phyloP scores from a whole-genome alignment of 2,329 filamentous ascomycete species.

The Talaromyces sp. region DNA sequence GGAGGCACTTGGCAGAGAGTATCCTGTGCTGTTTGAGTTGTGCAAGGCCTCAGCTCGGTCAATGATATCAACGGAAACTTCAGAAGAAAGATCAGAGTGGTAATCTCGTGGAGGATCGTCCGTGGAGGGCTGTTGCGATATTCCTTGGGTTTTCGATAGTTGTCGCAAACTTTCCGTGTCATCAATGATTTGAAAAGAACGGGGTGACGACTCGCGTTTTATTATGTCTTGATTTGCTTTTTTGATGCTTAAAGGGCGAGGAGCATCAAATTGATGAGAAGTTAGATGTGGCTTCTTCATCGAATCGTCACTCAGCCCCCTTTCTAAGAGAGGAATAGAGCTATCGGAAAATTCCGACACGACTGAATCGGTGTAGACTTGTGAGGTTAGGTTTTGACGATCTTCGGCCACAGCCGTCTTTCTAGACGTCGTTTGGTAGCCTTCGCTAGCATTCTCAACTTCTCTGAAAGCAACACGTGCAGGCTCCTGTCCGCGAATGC shows the following conservation, averaged over 20 bases:
- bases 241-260: conserved; percentile 22
- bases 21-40: conserved; percentile 24
- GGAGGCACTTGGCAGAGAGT: conserved; percentile 30
- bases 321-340: conserved; percentile 70
- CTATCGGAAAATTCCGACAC: conserved; percentile 69
- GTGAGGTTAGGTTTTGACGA: conserved; percentile 23
- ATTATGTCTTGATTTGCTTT: conserved; percentile 22
- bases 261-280: conserved; percentile 14
- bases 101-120: conserved; percentile 33
- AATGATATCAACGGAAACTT: conserved; percentile 48
- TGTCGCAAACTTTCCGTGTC: conserved; percentile 48
- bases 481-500: background rate
- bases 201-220: conserved; percentile 37
- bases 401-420: background rate
- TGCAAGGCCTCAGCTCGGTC: conserved; percentile 32
- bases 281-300: conserved; percentile 41
- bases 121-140: background rate
- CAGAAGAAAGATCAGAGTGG: conserved; percentile 49
- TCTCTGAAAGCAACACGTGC: background rate
- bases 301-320: conserved; percentile 48
- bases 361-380: conserved; percentile 37
- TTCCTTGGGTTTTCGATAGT: conserved; percentile 25
- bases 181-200: conserved; percentile 47
- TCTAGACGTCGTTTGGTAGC: background rate
- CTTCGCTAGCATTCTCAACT: background rate